Evolutionary conservation across 2,329 filamentous ascomycete genomes (phyloP).

Genomic region (Ophiostoma piceae): DNA sequence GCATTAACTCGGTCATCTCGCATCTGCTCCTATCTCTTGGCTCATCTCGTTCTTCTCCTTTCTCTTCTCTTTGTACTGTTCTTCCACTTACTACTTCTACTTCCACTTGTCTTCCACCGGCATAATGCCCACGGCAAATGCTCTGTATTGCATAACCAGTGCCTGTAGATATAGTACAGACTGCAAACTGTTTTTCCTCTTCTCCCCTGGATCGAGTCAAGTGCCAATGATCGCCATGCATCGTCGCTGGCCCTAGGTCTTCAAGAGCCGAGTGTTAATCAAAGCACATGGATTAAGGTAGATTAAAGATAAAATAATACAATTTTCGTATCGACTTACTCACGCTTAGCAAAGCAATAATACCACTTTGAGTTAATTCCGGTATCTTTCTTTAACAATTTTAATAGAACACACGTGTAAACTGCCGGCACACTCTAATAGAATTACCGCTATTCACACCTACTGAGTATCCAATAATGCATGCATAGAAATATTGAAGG

Average conservation of each 20-base stretch:
- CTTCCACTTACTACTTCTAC: not conserved
- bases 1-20: conserved; percentile 2
- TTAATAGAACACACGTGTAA: not conserved
- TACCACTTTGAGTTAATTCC: not conserved
- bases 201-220: conserved; percentile 2
- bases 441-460: not conserved
- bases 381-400: not conserved
- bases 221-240: conserved; percentile 15
- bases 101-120: not conserved
- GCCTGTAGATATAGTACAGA: no score
- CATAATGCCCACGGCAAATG: conserved; percentile 11
- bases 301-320: not conserved
- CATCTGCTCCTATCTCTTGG: not conserved
- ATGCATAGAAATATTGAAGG: conserved; percentile 6
- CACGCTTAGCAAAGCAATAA: not conserved
- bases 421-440: not conserved
- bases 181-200: not conserved
- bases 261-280: conserved; percentile 3
- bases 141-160: not conserved
- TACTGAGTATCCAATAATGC: not conserved
- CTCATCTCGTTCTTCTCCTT: not conserved
- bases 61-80: not conserved
- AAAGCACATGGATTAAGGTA: not conserved
- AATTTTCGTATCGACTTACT: not conserved
- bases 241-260: conserved; percentile 2